Base-by-base conservation (phyloP, 2,329 filamentous ascomycete species). In the Colletotrichum truncatum region DNA sequence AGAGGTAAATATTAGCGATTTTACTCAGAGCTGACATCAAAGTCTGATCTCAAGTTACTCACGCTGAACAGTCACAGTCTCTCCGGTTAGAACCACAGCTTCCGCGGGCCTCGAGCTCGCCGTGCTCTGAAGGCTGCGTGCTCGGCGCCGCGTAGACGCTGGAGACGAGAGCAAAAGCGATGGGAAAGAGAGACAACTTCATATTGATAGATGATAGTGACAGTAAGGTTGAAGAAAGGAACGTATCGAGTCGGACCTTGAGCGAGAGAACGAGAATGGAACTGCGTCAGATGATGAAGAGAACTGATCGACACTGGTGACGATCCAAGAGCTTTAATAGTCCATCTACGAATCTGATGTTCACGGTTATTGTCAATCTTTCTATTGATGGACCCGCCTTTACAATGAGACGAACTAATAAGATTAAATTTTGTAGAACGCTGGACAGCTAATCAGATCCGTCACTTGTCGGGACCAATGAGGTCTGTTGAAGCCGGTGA, bases 21-120 rank as follows among this genome's bases (percentile, higher is more conserved):
- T 8, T 32, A 21, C 3, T 55, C 6, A 10, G 14, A n/a, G n/a
- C n/a, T n/a, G n/a, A n/a, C n/a, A n/a, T 3, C 12, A n/a, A 12
- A 26, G 2, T n/a, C 9, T 26, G 11, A 10, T 12, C 16, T 14
- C 16, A 21, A 43, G 4, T 2, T 34, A 26, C 55, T 58, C 41
- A 58, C 55, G 55, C 55, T 16, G 55, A 21, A 34, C 55, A 59
- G 12, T 23, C 11, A 34, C 55, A 59, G 16, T 59, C 55, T 16
- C 21, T 23, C 2, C 16, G 18, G 12, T 11, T 16, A 6, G 34
- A n/a, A 26, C 36, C 28, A 25, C 55, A 59, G 34, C 34, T 59
- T 32, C 55, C 55, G 25, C 55, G 55, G 16, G 55, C 45, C 16
- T 51, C 55, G 14, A 59, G 55, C 18, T 51, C 43, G 6, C 10